Conservation (phyloP, 2,329 filamentous ascomycete species). For the Sclerotinia sclerotiorum region DNA sequence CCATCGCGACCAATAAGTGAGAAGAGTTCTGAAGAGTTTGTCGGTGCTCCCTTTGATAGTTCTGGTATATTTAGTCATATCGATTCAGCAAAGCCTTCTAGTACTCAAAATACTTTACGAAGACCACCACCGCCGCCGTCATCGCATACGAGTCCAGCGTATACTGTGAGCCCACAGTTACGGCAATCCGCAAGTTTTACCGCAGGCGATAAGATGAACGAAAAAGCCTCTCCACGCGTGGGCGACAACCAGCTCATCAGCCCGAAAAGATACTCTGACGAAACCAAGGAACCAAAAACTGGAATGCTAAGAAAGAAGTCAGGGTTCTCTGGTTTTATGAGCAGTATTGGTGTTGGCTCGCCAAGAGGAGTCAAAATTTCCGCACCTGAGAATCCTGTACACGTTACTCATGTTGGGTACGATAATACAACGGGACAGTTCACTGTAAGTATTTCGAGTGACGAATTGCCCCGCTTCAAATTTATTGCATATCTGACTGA, state of each 20-base stretch:
- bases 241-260: conserved; percentile 50
- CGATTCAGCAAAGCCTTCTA: conserved; percentile 46
- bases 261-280: conserved; percentile 77
- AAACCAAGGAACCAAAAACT: conserved; percentile 63
- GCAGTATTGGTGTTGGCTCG: conserved; percentile 74
- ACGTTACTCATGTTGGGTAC: conserved; percentile 96
- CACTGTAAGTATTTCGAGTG: conserved; percentile 57
- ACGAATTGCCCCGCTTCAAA: not conserved
- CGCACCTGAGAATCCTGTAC: conserved; percentile 95
- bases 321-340: conserved; percentile 85
- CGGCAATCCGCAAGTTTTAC: conserved; percentile 68
- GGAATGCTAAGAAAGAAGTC: conserved; percentile 76
- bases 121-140: conserved; percentile 48
- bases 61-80: conserved; percentile 60
- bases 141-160: conserved; percentile 53
- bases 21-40: conserved; percentile 57
- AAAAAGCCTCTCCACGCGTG: conserved; percentile 45
- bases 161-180: conserved; percentile 55
- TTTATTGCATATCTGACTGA: conserved; percentile 3
- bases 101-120: conserved; percentile 41
- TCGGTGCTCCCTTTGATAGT: conserved; percentile 66
- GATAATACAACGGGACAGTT: conserved; percentile 96
- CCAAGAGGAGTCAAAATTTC: conserved; percentile 92
- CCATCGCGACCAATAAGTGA: conserved; percentile 46
- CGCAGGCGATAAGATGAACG: conserved; percentile 52